These are phyloP conservation scores for Cerrena zonata DNA, from an alignment of 1,284 basidiomycete species.

Conservation along the genomic window DNA sequence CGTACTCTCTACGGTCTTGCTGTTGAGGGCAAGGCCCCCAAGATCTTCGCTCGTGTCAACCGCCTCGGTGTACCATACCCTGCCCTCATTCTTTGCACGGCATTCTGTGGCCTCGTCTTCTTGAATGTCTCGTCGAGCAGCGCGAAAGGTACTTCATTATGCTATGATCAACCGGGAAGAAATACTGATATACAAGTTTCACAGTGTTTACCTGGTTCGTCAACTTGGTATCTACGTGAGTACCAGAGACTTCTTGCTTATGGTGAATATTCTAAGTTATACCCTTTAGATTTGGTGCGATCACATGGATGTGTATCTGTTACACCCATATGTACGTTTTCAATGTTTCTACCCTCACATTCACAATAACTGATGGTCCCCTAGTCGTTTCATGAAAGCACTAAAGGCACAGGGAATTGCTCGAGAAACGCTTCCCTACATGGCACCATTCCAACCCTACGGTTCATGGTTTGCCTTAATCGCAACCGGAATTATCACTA, in stretches of 20 bases:
- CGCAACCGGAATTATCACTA: conserved; percentile 52
- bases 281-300: conserved; percentile 46
- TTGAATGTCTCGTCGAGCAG: conserved; percentile 52
- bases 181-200: neutral
- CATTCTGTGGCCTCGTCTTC: conserved; percentile 56
- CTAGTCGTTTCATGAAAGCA: conserved; percentile 63
- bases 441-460: conserved; percentile 61
- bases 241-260: neutral
- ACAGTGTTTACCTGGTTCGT: conserved; percentile 69
- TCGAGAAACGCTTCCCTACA: conserved; percentile 61
- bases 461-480: conserved; percentile 59
- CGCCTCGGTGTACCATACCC: conserved; percentile 32
- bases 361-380: conserved; percentile 4
- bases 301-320: conserved; percentile 71
- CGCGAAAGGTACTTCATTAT: conserved; percentile 38
- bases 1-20: conserved; percentile 66
- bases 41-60: conserved; percentile 48
- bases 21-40: conserved; percentile 63
- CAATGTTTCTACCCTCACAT: conserved; percentile 1
- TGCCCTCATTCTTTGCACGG: conserved; percentile 46
- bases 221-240: conserved; percentile 42
- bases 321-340: conserved; percentile 57
- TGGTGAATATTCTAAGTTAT: conserved; percentile 26
- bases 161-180: neutral
- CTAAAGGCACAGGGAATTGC: conserved; percentile 61